These are phyloP conservation scores for Cutaneotrichosporon daszewskae DNA, from an alignment of 1,284 basidiomycete genomes.

Conservation along the genomic window DNA sequence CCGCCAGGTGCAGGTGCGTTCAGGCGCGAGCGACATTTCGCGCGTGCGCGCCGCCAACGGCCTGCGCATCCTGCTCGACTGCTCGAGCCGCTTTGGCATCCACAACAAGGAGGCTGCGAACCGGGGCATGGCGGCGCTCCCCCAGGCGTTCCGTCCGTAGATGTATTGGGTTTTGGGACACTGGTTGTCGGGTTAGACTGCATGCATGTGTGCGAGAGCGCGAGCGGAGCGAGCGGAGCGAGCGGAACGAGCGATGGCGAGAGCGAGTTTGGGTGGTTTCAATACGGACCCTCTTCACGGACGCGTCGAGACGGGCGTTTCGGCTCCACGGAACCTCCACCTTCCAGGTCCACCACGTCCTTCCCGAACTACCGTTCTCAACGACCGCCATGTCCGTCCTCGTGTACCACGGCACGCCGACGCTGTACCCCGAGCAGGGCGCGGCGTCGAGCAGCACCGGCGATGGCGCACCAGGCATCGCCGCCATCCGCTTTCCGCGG, in stretches of 20 bases:
- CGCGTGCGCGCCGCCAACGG: conserved; percentile 86
- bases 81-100: conserved; percentile 45
- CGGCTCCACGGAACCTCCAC: no score
- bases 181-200: no score
- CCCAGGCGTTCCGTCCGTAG: conserved; percentile 19
- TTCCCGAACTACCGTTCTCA: no score
- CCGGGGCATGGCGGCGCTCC: conserved; percentile 26
- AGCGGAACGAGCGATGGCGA: no score
- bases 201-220: no score
- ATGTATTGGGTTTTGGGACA: no score
- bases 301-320: no score
- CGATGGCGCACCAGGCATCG: neutral
- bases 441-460: neutral
- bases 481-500: conserved; percentile 6
- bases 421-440: conserved; percentile 4
- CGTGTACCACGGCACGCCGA: conserved; percentile 14
- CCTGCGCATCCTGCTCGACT: conserved; percentile 55
- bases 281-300: no score
- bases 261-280: no score
- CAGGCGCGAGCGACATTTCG: conserved; percentile 77
- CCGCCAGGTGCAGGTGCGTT: conserved; percentile 52
- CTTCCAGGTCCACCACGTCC: no score
- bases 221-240: no score
- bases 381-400: neutral
- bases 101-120: conserved; percentile 25